A percentile compares a stretch with the other conserved stretches of the same genome.
Evolutionary conservation across 257 asterid species (phyloP).

Genomic region (Salvia splendens): DNA sequence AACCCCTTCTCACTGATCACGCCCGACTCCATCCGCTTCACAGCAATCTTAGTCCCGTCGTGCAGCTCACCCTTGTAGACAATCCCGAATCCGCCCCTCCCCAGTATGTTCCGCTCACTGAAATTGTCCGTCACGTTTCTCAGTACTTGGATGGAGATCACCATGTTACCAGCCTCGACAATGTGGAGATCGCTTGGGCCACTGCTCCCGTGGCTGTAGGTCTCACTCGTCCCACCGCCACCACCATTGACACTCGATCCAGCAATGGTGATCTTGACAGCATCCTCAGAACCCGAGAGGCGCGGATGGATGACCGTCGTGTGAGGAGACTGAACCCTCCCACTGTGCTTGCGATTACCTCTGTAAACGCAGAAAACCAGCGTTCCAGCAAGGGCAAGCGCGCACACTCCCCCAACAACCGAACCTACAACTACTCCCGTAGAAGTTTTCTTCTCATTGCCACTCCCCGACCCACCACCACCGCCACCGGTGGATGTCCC

Average conservation of each 20-base stretch:
- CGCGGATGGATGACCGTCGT: slow-evolving; percentile 71
- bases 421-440: slow-evolving; percentile 63
- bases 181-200: slow-evolving; percentile 63
- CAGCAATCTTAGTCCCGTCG: slow-evolving; percentile 81
- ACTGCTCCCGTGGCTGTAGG: slow-evolving; percentile 55
- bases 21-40: slow-evolving; percentile 87
- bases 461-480: slow-evolving; percentile 17
- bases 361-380: slow-evolving; percentile 45
- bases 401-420: slow-evolving; percentile 63
- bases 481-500: not conserved
- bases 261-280: slow-evolving; percentile 67
- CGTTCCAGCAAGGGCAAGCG: slow-evolving; percentile 47
- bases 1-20: slow-evolving; percentile 75
- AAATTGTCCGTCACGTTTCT: slow-evolving; percentile 69
- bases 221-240: slow-evolving; percentile 55
- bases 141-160: slow-evolving; percentile 70
- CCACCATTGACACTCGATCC: slow-evolving; percentile 52
- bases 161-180: slow-evolving; percentile 73
- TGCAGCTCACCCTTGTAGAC: slow-evolving; percentile 81
- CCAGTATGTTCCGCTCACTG: slow-evolving; percentile 61
- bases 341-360: slow-evolving; percentile 48
- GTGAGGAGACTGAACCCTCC: slow-evolving; percentile 51
- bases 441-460: slow-evolving; percentile 45
- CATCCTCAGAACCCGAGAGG: slow-evolving; percentile 70
- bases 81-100: slow-evolving; percentile 85